Evolutionary conservation across 2,329 filamentous ascomycete genomes (phyloP).

Genomic region (Fusarium siculi): DNA sequence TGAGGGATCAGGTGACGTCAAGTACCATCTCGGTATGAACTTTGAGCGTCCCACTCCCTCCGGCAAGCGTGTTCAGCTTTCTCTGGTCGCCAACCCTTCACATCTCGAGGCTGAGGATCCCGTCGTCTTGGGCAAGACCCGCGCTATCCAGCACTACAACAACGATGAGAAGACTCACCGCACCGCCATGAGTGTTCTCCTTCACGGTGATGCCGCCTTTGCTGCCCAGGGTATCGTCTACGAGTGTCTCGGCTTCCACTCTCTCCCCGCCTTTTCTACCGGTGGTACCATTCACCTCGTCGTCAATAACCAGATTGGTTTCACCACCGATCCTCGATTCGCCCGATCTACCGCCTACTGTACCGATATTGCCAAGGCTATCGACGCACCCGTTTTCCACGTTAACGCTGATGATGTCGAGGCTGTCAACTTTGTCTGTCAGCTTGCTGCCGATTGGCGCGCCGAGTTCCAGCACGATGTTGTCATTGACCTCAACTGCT

Average conservation of each 20-base stretch:
- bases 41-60: constrained; percentile 98
- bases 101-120: constrained; percentile 98
- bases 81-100: constrained; percentile 96
- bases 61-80: constrained; percentile 98
- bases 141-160: constrained; percentile 99
- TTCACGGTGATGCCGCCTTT: constrained; percentile 97
- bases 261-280: constrained; percentile 94
- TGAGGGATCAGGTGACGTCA: constrained; percentile 97
- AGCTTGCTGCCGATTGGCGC: constrained; percentile 96
- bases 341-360: constrained; percentile 98
- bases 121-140: constrained; percentile 95
- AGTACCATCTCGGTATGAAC: constrained; percentile 99
- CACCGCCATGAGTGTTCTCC: constrained; percentile 92
- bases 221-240: constrained; percentile 97
- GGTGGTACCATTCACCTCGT: constrained; percentile 97
- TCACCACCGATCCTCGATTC: constrained; percentile 98
- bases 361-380: constrained; percentile 98
- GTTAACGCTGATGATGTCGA: constrained; percentile 99
- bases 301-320: constrained; percentile 99
- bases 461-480: constrained; percentile 99
- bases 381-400: constrained; percentile 98
- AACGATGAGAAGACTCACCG: constrained; percentile 90
- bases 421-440: constrained; percentile 97
- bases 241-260: constrained; percentile 97
- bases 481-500: constrained; percentile 97